phyloP scores from a whole-genome alignment of 1,284 basidiomycete genomes.

The Tilletia walkeri region DNA sequence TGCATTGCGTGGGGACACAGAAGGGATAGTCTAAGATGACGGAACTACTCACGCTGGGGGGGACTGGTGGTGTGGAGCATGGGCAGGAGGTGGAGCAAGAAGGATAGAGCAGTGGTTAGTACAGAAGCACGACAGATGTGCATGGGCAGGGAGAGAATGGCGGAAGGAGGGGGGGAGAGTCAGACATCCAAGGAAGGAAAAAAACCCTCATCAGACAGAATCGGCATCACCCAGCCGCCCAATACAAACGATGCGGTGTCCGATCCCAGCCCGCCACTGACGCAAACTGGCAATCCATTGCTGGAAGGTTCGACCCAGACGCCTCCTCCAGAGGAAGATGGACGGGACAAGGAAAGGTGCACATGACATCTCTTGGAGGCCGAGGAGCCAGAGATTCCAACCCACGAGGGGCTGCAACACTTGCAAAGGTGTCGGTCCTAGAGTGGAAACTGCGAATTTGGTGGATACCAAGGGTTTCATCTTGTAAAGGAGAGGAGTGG shows the following conservation, averaged over 20 bases:
- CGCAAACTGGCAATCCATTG: slow-evolving; percentile 46
- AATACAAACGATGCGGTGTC: slow-evolving; percentile 49
- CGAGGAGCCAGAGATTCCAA: slow-evolving; percentile 52
- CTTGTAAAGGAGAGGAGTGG: slow-evolving; percentile 22
- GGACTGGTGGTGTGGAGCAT: slow-evolving; percentile 24
- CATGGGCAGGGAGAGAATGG: not conserved
- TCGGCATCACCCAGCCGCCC: slow-evolving; percentile 41
- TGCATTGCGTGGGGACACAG: not conserved
- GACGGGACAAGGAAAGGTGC: slow-evolving; percentile 29
- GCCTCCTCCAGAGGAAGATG: slow-evolving; percentile 47
- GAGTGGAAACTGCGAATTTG: slow-evolving; percentile 58
- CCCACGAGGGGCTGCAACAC: slow-evolving; percentile 36
- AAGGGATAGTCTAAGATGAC: not conserved
- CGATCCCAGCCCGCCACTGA: slow-evolving; percentile 45
- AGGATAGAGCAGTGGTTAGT: not conserved
- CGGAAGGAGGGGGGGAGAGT: slow-evolving; percentile 27
- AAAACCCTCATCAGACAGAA: slow-evolving; percentile 55
- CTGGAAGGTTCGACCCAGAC: slow-evolving; percentile 53
- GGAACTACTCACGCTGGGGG: slow-evolving; percentile 10
- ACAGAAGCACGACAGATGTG: slow-evolving; percentile 7
- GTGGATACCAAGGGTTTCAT: slow-evolving; percentile 57
- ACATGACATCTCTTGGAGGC: slow-evolving; percentile 47
- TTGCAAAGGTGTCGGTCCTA: slow-evolving; percentile 37
- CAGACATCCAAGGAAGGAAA: slow-evolving; percentile 58
- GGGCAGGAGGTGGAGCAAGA: slow-evolving; percentile 10